Evolutionary conservation across 768 basidiomycete species (phyloP).

Genomic region (Suillus variegatus): DNA sequence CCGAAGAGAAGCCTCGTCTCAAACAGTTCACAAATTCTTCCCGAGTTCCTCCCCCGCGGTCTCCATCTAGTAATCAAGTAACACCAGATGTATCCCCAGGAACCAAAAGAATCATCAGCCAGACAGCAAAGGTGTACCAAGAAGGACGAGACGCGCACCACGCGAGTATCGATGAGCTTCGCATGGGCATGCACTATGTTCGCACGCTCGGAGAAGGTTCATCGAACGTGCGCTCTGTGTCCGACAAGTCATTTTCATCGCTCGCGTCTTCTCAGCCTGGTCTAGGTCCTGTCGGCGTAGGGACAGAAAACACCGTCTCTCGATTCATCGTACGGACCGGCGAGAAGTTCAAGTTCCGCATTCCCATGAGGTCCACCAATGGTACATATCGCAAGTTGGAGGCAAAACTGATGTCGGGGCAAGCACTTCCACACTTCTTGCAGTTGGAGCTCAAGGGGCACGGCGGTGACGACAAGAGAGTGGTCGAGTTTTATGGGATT

Average conservation of each 20-base stretch:
- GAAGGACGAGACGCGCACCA: slow-evolving; percentile 32
- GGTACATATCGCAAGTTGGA: slow-evolving; percentile 41
- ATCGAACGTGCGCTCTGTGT: slow-evolving; percentile 31
- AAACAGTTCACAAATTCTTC: slow-evolving; percentile 72
- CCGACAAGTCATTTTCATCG: slow-evolving; percentile 57
- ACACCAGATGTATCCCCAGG: slow-evolving; percentile 26
- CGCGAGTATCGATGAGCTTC: slow-evolving; percentile 59
- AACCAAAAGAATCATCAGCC: slow-evolving; percentile 54
- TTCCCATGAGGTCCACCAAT: slow-evolving; percentile 39
- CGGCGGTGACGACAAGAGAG: slow-evolving; percentile 41
- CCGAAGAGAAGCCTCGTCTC: slow-evolving; percentile 52
- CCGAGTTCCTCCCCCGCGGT: slow-evolving; percentile 64
- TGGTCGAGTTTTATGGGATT: slow-evolving; percentile 58
- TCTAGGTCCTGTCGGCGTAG: slow-evolving; percentile 24
- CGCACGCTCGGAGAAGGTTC: slow-evolving; percentile 63
- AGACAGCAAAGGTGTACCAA: slow-evolving; percentile 61
- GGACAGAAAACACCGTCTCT: slow-evolving; percentile 25
- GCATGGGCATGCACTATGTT: slow-evolving; percentile 71
- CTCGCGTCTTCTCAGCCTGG: slow-evolving; percentile 58
- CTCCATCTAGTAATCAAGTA: slow-evolving; percentile 30
- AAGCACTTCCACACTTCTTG: slow-evolving; percentile 56
- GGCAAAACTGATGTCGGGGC: slow-evolving; percentile 52
- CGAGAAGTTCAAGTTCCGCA: slow-evolving; percentile 60
- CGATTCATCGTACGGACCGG: slow-evolving; percentile 56
- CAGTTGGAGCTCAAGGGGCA: slow-evolving; percentile 48